Conservation (phyloP, 2,329 filamentous ascomycete species). For the Cordyceps militaris region DNA sequence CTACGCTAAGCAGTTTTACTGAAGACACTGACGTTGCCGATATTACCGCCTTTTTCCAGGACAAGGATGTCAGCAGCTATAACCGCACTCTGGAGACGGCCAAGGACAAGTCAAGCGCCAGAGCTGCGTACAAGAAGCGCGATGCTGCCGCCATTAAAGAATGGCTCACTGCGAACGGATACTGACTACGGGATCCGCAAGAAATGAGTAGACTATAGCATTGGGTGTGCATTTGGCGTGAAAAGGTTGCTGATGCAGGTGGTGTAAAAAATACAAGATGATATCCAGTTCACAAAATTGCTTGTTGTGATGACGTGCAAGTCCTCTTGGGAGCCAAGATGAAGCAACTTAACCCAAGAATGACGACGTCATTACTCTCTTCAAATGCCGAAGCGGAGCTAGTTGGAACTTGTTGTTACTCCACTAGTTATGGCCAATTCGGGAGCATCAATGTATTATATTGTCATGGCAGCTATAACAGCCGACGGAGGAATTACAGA, state of each 20-base stretch:
- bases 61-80: constrained; percentile 79
- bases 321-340: neutral
- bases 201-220: neutral
- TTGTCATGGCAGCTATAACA: no score
- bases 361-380: neutral
- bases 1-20: constrained; percentile 71
- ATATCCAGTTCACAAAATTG: neutral
- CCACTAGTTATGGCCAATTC: neutral
- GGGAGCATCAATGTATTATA: no score
- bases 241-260: neutral
- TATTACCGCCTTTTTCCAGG: constrained; percentile 76
- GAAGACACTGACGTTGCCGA: constrained; percentile 63
- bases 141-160: constrained; percentile 67
- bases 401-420: neutral
- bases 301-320: neutral
- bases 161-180: constrained; percentile 60
- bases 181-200: constrained; percentile 22
- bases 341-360: neutral
- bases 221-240: neutral
- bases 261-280: neutral
- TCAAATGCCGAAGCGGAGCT: neutral
- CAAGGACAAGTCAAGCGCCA: constrained; percentile 75
- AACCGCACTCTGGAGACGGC: constrained; percentile 80
- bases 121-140: constrained; percentile 73
- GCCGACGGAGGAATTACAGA: no score